phyloP scores from a whole-genome alignment of 1,139 yeast genomes.

The Waltiozyma sp. region DNA sequence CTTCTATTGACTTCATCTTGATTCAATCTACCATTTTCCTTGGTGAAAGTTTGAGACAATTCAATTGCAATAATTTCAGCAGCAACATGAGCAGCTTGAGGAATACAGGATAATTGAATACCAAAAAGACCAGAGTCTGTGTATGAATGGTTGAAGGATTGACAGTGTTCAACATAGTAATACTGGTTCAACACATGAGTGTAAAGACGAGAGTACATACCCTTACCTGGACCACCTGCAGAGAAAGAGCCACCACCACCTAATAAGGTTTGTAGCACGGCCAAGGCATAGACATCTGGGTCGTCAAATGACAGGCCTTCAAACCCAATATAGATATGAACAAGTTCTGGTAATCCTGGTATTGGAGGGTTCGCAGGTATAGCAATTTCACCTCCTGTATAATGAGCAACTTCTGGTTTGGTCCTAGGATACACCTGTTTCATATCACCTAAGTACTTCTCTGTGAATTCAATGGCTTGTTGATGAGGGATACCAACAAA shows the following conservation, averaged over 20 bases:
- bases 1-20: constrained; percentile 76
- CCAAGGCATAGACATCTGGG: constrained; percentile 84
- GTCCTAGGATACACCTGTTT: constrained; percentile 22
- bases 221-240: constrained; percentile 99
- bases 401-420: constrained; percentile 39
- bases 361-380: constrained; percentile 39
- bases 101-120: constrained; percentile 72
- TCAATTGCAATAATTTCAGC: constrained; percentile 77
- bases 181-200: constrained; percentile 85
- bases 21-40: constrained; percentile 45
- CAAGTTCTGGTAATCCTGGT: constrained; percentile 37
- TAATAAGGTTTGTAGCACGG: constrained; percentile 80
- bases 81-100: constrained; percentile 75
- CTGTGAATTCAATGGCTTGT: constrained; percentile 54
- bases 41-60: constrained; percentile 40
- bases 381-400: constrained; percentile 68
- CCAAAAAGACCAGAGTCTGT: constrained; percentile 90
- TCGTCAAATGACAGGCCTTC: constrained; percentile 79
- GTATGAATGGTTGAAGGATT: constrained; percentile 83
- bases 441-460: constrained; percentile 58
- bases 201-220: constrained; percentile 92
- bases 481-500: constrained; percentile 79
- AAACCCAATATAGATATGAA: constrained; percentile 79
- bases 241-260: constrained; percentile 98
- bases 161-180: constrained; percentile 84